These are phyloP conservation scores for Gillenia trifoliata DNA, from an alignment of 306 rosid genomes.

Conservation along the genomic window DNA sequence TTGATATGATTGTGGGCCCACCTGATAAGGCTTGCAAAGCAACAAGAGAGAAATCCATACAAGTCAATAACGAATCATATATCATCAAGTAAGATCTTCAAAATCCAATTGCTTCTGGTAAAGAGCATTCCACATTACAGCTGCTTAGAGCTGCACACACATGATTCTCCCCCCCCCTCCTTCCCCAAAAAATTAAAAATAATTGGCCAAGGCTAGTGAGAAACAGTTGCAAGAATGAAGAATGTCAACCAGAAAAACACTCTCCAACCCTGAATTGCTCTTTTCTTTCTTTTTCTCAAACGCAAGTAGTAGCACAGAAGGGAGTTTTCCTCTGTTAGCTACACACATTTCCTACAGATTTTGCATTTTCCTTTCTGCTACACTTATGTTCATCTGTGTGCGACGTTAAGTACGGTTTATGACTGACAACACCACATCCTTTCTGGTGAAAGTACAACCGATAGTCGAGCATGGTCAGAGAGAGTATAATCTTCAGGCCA, in stretches of 20 bases:
- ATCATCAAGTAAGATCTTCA: neutral
- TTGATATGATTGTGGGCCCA: neutral
- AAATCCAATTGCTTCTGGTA: neutral
- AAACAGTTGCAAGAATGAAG: constrained; percentile 10
- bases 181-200: neutral
- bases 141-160: no score
- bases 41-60: neutral
- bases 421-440: constrained; percentile 39
- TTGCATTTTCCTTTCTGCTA: neutral
- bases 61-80: neutral
- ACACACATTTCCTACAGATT: constrained; percentile 2
- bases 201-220: constrained; percentile 27
- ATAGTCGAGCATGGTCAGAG: constrained; percentile 78
- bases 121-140: no score
- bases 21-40: neutral
- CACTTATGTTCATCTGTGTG: neutral
- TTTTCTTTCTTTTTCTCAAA: neutral
- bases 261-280: neutral
- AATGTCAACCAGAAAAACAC: neutral
- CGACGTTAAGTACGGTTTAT: constrained; percentile 9
- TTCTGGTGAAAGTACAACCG: constrained; percentile 52
- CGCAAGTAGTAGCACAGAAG: neutral
- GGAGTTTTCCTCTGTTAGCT: neutral
- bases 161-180: neutral
- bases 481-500: constrained; percentile 87